A percentile compares a stretch with the other conserved stretches of the same genome.
These are phyloP conservation scores for Boletus insuetus DNA, from an alignment of 768 basidiomycete genomes.

Conservation along the genomic window DNA sequence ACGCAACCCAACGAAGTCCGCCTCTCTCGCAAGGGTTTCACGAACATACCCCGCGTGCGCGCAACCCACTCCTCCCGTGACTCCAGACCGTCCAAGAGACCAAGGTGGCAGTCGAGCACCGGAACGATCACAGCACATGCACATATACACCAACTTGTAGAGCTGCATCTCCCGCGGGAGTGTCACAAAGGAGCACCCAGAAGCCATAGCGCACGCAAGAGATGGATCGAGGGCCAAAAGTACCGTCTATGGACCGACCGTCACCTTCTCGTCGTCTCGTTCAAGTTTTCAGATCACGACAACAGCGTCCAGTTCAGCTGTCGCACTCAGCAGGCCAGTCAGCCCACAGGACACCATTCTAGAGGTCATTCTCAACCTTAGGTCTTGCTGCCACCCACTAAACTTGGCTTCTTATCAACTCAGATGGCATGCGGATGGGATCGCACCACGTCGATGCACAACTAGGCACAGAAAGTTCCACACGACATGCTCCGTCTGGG, in stretches of 20 bases:
- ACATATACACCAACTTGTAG: not conserved
- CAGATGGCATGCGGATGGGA: not conserved
- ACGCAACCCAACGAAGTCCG: slow-evolving; percentile 40
- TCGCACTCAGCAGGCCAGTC: not conserved
- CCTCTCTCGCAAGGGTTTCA: slow-evolving; percentile 32
- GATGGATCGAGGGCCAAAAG: slow-evolving; percentile 16
- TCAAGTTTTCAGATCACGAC: slow-evolving; percentile 2
- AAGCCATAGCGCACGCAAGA: slow-evolving; percentile 3
- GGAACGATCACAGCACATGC: not conserved
- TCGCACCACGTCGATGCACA: not conserved
- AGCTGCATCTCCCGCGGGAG: slow-evolving; percentile 7
- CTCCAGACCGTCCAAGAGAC: slow-evolving; percentile 1
- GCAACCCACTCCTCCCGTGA: not conserved
- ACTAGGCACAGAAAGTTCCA: not conserved
- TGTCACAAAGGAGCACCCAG: slow-evolving; percentile 13
- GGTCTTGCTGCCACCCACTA: not conserved
- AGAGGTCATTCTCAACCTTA: slow-evolving; percentile 5
- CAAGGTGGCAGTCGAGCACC: not conserved
- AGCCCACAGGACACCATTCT: not conserved
- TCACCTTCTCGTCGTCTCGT: slow-evolving; percentile 11
- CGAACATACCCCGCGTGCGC: slow-evolving; percentile 29
- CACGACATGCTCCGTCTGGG: not conserved
- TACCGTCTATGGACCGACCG: not conserved
- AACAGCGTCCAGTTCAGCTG: slow-evolving; percentile 10
- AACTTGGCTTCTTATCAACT: not conserved